Evolutionary conservation across 1,284 basidiomycete genomes (phyloP), one percentile per base, ranked within the genome.

Genomic region (Heimioporus retisporus): DNA sequence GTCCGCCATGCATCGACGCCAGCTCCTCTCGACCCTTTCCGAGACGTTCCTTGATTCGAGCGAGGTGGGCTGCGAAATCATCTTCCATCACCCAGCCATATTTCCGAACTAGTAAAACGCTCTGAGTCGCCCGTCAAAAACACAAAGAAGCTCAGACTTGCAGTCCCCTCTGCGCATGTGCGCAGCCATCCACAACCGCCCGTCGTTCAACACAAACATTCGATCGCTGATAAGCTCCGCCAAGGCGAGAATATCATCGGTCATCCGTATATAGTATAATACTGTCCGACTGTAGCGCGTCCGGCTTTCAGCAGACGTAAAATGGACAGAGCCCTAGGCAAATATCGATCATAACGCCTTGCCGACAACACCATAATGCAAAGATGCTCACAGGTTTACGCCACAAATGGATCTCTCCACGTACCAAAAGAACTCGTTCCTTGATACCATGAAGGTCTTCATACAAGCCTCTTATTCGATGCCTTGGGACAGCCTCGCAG

Each of bases 121-220:
- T 19, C 18, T 68, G 25, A 77, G 51, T 35, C 51, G 11, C 13
- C 42, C 40, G 14, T 35, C 21, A 42, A 7, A 13, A 42, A 21
- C 53, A 1, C 3, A 5, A 54, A 42, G 3, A 13, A 28, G 54
- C 2, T 51, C n/a, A 19, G 21, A 23, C 81, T 73, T 65, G 82
- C 80, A 85, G 61, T 85, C 85, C 2, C 85, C 85, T 46, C 84
- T 75, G 35, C 84, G 80, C 83, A 86, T 84, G 48, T 85, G 85
- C 4, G 81, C 82, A 43, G 80, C 81, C 74, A 84, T 78, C 85
- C 85, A 85, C 56, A 80, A 74, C 21, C 84, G 73, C 6, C 84
- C 84, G 0, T 61, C 73, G 16, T 74, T 79, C 43, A 71, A 48
- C 44, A 76, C 70, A 3, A 65, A 65, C 81, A 85, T 83, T 19